Evolutionary conservation across 805 yeast genomes (phyloP).

Genomic region (Candida corydali): DNA sequence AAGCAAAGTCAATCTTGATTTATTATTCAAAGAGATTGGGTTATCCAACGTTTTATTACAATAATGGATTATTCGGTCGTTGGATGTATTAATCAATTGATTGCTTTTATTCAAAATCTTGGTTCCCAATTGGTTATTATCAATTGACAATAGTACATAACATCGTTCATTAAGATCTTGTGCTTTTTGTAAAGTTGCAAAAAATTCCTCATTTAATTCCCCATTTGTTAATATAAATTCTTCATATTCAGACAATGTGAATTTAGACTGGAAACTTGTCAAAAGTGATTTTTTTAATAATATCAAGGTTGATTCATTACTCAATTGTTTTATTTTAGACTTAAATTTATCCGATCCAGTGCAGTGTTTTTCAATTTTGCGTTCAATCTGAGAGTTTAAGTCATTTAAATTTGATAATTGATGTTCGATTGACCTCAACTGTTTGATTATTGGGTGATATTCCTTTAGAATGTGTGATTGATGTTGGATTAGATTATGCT

Average conservation of each 20-base stretch:
- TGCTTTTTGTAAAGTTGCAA: slow-evolving; percentile 55
- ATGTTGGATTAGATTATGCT: slow-evolving; percentile 53
- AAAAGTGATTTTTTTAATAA: slow-evolving; percentile 51
- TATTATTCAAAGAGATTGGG: slow-evolving; percentile 24
- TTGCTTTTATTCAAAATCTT: slow-evolving; percentile 60
- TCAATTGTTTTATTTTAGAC: slow-evolving; percentile 21
- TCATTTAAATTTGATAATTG: slow-evolving; percentile 17
- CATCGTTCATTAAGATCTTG: slow-evolving; percentile 64
- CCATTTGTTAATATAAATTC: slow-evolving; percentile 49
- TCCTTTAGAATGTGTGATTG: slow-evolving; percentile 38
- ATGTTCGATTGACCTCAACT: slow-evolving; percentile 19
- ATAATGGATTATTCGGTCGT: slow-evolving; percentile 24
- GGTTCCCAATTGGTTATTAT: slow-evolving; percentile 61
- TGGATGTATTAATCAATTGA: slow-evolving; percentile 41
- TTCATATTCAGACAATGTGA: slow-evolving; percentile 70
- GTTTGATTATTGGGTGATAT: slow-evolving; percentile 26
- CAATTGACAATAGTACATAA: slow-evolving; percentile 64
- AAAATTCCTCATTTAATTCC: slow-evolving; percentile 45
- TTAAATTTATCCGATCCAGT: slow-evolving; percentile 19
- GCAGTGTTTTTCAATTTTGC: slow-evolving; percentile 30
- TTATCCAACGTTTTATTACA: slow-evolving; percentile 31
- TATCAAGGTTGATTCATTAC: slow-evolving; percentile 27
- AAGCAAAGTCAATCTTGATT: slow-evolving; percentile 21
- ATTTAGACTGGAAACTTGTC: slow-evolving; percentile 51
- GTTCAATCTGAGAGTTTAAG: slow-evolving; percentile 30